Evolutionary conservation across 176 grass and related monocot species (phyloP).

Genomic region (Themeda triandra): DNA sequence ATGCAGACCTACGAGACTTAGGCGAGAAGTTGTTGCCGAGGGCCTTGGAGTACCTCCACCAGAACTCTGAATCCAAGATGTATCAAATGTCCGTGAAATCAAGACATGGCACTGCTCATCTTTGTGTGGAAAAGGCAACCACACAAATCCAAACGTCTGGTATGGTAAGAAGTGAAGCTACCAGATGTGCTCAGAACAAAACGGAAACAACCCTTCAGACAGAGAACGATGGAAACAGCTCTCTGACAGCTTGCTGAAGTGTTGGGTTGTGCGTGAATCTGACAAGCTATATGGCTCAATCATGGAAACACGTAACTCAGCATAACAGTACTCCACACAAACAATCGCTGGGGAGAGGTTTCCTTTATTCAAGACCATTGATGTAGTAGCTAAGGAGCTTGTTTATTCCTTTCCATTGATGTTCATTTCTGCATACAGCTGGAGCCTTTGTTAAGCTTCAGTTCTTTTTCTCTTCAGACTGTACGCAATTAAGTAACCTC

Average conservation of each 20-base stretch:
- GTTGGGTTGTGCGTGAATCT: neutral
- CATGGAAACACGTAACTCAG: neutral
- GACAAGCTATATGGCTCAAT: neutral
- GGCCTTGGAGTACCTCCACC: neutral
- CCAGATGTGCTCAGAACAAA: neutral
- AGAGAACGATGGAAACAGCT: neutral
- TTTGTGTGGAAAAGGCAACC: conserved; percentile 9
- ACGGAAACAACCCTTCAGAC: neutral
- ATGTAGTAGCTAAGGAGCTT: too few species aligned
- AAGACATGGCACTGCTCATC: neutral
- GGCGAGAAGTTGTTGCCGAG: neutral
- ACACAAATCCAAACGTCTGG: neutral
- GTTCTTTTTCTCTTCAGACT: too few species aligned
- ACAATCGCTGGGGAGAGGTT: too few species aligned
- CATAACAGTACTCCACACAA: neutral
- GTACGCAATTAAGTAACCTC: too few species aligned
- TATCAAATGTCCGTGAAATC: conserved; percentile 18
- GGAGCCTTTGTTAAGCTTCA: too few species aligned
- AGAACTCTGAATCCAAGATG: neutral
- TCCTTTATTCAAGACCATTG: too few species aligned
- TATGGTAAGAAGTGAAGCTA: neutral
- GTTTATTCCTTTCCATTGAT: too few species aligned
- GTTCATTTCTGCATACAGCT: too few species aligned
- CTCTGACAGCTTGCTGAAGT: neutral
- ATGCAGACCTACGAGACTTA: neutral